Evolutionary conservation across 441 rosid genomes (phyloP).

Genomic region (Eutrema salsugineum): DNA sequence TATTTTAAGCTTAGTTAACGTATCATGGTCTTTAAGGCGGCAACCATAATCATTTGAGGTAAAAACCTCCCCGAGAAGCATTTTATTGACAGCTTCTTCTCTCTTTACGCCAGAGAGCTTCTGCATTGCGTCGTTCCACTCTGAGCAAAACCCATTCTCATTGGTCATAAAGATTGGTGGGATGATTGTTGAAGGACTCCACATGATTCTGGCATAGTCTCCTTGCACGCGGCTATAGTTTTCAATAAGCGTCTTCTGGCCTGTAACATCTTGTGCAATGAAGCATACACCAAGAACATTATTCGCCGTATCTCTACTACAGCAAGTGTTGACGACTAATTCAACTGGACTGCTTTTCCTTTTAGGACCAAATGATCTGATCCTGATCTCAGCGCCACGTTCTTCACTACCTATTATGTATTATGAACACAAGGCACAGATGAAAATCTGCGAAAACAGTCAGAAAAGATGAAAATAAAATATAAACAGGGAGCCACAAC

Average conservation of each 20-base stretch:
- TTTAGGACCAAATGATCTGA: slow-evolving; percentile 47
- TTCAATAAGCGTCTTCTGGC: slow-evolving; percentile 52
- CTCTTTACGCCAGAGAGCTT: slow-evolving; percentile 72
- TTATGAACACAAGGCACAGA: slow-evolving; percentile 27
- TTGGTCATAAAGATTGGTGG: slow-evolving; percentile 80
- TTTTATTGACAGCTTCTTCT: slow-evolving; percentile 54
- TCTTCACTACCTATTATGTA: slow-evolving; percentile 64
- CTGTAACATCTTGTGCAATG: slow-evolving; percentile 78
- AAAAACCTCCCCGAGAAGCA: slow-evolving; percentile 85
- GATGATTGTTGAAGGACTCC: slow-evolving; percentile 67
- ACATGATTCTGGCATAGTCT: slow-evolving; percentile 67
- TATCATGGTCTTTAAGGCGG: slow-evolving; percentile 63
- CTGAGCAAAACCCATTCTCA: slow-evolving; percentile 66
- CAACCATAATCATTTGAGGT: slow-evolving; percentile 53
- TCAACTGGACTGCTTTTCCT: slow-evolving; percentile 48
- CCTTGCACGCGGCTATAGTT: slow-evolving; percentile 63
- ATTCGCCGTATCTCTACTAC: slow-evolving; percentile 56
- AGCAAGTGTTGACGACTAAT: slow-evolving; percentile 71
- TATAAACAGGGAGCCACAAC: background rate
- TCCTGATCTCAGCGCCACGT: slow-evolving; percentile 59
- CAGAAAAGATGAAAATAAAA: background rate
- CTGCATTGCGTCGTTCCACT: slow-evolving; percentile 88
- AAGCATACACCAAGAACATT: slow-evolving; percentile 76
- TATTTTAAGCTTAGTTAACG: slow-evolving; percentile 65
- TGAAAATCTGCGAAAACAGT: slow-evolving; percentile 23